These are phyloP conservation scores for Halophytophthora batemanensis DNA, from an alignment of 352 stramenopile genomes.

Conservation along the genomic window DNA sequence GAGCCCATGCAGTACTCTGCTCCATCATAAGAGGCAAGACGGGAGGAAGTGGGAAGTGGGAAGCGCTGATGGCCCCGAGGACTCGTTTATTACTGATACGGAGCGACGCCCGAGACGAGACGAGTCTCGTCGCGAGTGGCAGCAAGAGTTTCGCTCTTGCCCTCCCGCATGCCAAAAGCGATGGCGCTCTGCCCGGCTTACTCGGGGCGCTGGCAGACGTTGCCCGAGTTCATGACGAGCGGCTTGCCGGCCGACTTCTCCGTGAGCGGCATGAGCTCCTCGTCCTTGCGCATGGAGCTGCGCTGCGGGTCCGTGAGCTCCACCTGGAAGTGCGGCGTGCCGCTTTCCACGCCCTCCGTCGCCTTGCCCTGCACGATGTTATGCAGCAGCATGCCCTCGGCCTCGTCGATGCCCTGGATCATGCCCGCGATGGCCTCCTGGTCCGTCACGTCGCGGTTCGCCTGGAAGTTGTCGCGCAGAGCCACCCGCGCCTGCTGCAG, in stretches of 20 bases:
- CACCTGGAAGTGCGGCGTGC: conserved; percentile 58
- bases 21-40: no score
- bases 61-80: no score
- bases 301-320: conserved; percentile 79
- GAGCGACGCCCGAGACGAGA: no score
- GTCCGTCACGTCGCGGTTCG: conserved; percentile 61
- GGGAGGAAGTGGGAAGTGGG: no score
- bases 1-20: no score
- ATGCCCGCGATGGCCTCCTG: conserved; percentile 48
- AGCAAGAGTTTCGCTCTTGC: background rate
- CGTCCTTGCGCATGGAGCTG: conserved; percentile 74
- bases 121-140: no score
- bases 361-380: conserved; percentile 79
- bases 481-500: conserved; percentile 50
- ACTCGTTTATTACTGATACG: no score
- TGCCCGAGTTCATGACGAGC: conserved; percentile 80
- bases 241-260: conserved; percentile 67
- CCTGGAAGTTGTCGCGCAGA: conserved; percentile 67
- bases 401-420: conserved; percentile 75
- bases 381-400: conserved; percentile 81
- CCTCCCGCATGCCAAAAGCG: background rate
- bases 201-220: conserved; percentile 61
- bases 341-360: conserved; percentile 33
- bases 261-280: conserved; percentile 77
- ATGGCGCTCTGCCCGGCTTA: conserved; percentile 9